phyloP scores from a whole-genome alignment of 2,329 filamentous ascomycete species.

The Fonsecaea pugnacius region DNA sequence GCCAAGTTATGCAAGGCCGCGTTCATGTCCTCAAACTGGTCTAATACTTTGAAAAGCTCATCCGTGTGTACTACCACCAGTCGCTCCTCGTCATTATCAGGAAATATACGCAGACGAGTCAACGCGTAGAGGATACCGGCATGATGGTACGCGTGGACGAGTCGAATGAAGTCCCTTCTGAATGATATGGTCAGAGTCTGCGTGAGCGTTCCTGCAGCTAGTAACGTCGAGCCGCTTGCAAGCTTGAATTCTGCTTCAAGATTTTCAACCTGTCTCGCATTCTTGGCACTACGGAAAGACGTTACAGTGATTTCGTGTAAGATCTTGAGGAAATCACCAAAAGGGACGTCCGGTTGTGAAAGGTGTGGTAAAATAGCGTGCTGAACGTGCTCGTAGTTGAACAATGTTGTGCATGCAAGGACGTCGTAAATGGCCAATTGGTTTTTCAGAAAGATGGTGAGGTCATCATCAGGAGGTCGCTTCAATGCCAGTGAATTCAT shows the following conservation, averaged over 20 bases:
- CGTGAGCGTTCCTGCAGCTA: slow-evolving; percentile 5
- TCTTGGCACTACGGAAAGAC: not conserved
- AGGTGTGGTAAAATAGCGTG: slow-evolving; percentile 6
- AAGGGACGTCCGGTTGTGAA: slow-evolving; percentile 6
- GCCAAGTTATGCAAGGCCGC: slow-evolving; percentile 7
- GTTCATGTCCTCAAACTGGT: slow-evolving; percentile 15
- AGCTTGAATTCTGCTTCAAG: slow-evolving; percentile 7
- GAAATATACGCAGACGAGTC: not conserved
- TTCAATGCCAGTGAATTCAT: not conserved
- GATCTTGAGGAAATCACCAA: not conserved
- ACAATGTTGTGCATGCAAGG: slow-evolving; percentile 14
- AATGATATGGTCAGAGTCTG: not conserved
- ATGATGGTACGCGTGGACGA: slow-evolving; percentile 8
- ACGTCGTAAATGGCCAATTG: slow-evolving; percentile 17
- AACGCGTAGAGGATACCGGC: slow-evolving; percentile 5
- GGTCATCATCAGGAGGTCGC: not conserved
- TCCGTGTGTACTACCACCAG: not conserved
- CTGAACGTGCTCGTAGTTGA: slow-evolving; percentile 9
- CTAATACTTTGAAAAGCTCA: slow-evolving; percentile 10
- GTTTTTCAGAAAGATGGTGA: slow-evolving; percentile 11
- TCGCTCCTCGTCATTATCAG: not conserved
- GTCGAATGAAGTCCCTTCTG: not conserved
- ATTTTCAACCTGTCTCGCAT: not conserved
- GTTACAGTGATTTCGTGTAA: not conserved
- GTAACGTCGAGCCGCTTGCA: slow-evolving; percentile 5